Conservation (phyloP, 805 yeast species). For the Cephaloascus fragrans region DNA sequence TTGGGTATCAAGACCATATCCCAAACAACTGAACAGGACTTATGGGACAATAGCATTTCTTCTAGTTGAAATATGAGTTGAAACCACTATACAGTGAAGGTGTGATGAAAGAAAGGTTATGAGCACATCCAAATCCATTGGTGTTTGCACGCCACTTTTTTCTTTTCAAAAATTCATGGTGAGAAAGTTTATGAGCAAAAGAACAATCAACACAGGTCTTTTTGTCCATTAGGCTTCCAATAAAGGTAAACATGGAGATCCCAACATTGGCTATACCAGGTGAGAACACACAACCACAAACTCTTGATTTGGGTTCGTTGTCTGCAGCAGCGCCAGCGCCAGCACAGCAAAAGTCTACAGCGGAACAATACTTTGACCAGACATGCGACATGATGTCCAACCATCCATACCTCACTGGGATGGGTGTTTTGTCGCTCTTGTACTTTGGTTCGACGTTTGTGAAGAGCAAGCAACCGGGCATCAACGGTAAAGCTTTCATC, state of each 20-base stretch:
- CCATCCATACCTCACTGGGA: constrained; percentile 68
- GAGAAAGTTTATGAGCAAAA: too few relatives aligned
- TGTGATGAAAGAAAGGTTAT: too few relatives aligned
- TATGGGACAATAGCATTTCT: too few relatives aligned
- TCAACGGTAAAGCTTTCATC: constrained; percentile 54
- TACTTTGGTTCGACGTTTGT: constrained; percentile 61
- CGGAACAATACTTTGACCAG: constrained; percentile 59
- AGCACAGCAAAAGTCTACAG: constrained; percentile 13
- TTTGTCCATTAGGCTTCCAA: too few relatives aligned
- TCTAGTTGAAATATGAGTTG: too few relatives aligned
- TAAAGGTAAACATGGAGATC: constrained; percentile 39
- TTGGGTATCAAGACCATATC: too few relatives aligned
- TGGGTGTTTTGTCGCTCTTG: constrained; percentile 57
- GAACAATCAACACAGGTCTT: too few relatives aligned
- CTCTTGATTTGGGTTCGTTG: constrained; percentile 5
- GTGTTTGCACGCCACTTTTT: too few relatives aligned
- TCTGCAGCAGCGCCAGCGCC: constrained; percentile 7
- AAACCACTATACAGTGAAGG: too few relatives aligned
- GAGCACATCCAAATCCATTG: too few relatives aligned
- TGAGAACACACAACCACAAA: constrained; percentile 19
- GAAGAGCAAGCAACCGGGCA: constrained; percentile 59
- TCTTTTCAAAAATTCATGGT: too few relatives aligned
- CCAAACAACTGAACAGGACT: too few relatives aligned
- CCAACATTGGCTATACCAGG: constrained; percentile 53
- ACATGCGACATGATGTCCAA: constrained; percentile 50